Base-by-base conservation (phyloP, 2,329 filamentous ascomycete genomes). In the Thermoascus crustaceus region DNA sequence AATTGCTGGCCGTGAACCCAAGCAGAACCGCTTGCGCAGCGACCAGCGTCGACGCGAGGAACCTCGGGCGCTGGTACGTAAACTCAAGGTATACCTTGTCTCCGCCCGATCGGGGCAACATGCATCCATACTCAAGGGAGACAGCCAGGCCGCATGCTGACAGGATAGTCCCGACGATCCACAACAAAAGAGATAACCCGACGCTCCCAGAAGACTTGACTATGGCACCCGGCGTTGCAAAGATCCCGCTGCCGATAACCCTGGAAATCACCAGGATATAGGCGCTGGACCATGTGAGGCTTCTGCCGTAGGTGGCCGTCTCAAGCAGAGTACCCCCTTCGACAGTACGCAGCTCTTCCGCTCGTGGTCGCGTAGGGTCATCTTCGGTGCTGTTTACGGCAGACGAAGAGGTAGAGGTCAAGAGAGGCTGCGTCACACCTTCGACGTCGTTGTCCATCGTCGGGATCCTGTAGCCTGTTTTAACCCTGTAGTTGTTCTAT, bases 51-150 rank as follows among this genome's bases (percentile, higher is more conserved):
- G 78, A 78, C 0, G 77, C 76, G 3, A 85, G 65, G 41, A 81
- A 78, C 4, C 71, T 68, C 2, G 80, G 80, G 20, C 66, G 64
- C 2, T 72, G 70, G 52, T 80, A 84, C 0, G 76, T 76, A 52
- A 78, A 80, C 54, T 85, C 80, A 29, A 85, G 69, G 49, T 83
- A 84, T 5, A 83, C 77, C 57, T 84, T 85, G 17, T 74, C 66
- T 16, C 79, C 80, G 5, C 80, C 80, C 1, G 75, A 80, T 0
- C 78, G 68, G 10, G 81, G 81, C 9, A 85, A 61, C 78, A 83
- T 82, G 47, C 72, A 79, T 0, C 80, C 80, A 47, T 76, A 81
- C 49, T 85, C 81, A 32, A 85, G 67, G 5, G 71, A 71, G 0
- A 84, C 68, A 3, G 71, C 69, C 2, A 84, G 61, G 0, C 76